Percentiles rank a stretch among this genome's conserved stretches.
Conservation (phyloP, 306 rosid species). For the Vigna hirtella region DNA sequence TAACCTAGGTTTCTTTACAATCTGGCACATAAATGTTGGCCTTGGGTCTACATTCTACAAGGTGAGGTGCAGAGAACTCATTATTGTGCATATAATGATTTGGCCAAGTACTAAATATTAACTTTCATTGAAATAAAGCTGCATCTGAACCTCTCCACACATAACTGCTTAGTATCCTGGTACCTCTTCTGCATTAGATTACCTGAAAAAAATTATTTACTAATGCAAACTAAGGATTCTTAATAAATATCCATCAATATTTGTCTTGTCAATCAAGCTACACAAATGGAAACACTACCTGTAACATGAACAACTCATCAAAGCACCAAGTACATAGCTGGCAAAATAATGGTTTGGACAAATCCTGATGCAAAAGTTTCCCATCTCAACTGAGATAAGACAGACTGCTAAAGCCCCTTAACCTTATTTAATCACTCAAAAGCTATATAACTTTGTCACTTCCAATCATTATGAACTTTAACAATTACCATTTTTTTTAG, state of each 20-base stretch:
- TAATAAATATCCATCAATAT: constrained; percentile 6
- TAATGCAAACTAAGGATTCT: not conserved
- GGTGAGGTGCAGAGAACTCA: not conserved
- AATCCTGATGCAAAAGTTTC: not conserved
- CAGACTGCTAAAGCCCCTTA: not conserved
- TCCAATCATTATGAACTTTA: constrained; percentile 23
- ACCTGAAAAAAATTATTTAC: not conserved
- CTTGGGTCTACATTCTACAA: constrained; percentile 1
- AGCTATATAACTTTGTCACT: constrained; percentile 5
- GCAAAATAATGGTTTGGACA: constrained; percentile 14
- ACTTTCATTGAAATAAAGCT: constrained; percentile 15
- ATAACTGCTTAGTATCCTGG: not conserved
- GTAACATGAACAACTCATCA: not conserved
- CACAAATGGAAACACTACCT: constrained; percentile 4
- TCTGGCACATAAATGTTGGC: constrained; percentile 8
- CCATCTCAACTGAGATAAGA: not conserved
- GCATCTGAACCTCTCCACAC: not conserved
- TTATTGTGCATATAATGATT: constrained; percentile 4
- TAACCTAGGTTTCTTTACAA: constrained; percentile 26
- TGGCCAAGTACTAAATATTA: not conserved
- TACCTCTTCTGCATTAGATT: not conserved
- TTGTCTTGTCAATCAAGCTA: not conserved
- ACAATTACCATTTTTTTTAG: not conserved
- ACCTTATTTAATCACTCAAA: not conserved
- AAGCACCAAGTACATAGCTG: not conserved